Evolutionary conservation across 1,284 basidiomycete species (phyloP).

Genomic region (Ceratobasidium papillatum): DNA sequence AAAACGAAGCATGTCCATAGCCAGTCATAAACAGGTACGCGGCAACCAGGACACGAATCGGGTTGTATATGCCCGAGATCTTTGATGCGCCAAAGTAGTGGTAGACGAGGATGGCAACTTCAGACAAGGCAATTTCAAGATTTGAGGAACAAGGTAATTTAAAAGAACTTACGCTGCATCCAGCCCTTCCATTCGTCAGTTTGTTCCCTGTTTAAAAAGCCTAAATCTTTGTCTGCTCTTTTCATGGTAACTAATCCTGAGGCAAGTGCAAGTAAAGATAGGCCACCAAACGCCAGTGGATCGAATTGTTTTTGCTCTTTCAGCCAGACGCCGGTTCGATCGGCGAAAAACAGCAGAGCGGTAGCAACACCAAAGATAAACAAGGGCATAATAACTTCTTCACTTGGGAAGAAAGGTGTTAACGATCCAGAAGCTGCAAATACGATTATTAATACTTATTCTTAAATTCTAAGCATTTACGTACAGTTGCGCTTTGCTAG

Average conservation of each 20-base stretch:
- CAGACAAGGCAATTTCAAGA: constrained; percentile 21
- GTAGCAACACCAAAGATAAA: constrained; percentile 71
- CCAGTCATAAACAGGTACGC: constrained; percentile 86
- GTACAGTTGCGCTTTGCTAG: constrained; percentile 43
- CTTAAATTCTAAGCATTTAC: background rate
- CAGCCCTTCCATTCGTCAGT: constrained; percentile 96
- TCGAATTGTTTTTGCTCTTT: constrained; percentile 89
- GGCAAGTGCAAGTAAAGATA: constrained; percentile 63
- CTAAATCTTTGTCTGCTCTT: constrained; percentile 79
- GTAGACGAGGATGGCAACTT: constrained; percentile 87
- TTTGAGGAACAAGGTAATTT: background rate
- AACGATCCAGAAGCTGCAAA: constrained; percentile 27
- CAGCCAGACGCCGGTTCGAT: constrained; percentile 82
- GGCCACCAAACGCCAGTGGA: constrained; percentile 68
- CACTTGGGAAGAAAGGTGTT: constrained; percentile 53
- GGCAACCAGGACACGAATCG: constrained; percentile 85
- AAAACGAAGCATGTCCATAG: constrained; percentile 78
- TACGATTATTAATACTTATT: background rate
- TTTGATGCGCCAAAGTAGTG: constrained; percentile 89
- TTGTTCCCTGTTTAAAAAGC: constrained; percentile 88
- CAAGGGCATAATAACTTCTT: constrained; percentile 58
- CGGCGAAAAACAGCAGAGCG: constrained; percentile 75
- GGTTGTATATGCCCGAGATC: constrained; percentile 89
- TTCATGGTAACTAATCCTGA: constrained; percentile 73
- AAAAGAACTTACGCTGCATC: constrained; percentile 80